Conservation (phyloP, 179 eudicot species). For the Patellifolia procumbens region DNA sequence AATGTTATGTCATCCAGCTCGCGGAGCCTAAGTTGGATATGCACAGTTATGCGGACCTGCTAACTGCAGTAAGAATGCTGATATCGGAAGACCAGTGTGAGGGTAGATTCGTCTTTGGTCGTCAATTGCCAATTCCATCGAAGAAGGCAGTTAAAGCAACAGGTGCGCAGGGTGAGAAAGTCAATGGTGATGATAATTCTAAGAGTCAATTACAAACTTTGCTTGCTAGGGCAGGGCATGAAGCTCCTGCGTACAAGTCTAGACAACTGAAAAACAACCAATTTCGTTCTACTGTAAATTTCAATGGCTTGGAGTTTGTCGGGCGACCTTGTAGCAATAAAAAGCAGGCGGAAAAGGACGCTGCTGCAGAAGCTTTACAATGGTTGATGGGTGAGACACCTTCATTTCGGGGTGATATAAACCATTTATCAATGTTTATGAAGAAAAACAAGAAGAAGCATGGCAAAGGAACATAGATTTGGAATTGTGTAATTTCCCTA, state of each 20-base stretch:
- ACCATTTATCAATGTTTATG: conserved; percentile 59
- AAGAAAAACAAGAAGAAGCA: conserved; percentile 62
- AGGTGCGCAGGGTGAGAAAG: conserved; percentile 18
- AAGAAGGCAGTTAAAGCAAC: conserved; percentile 41
- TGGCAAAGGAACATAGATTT: conserved; percentile 33
- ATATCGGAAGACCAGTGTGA: conserved; percentile 82
- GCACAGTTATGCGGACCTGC: conserved; percentile 46
- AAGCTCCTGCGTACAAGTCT: conserved; percentile 69
- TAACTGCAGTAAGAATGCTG: conserved; percentile 64
- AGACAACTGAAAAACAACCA: conserved; percentile 61
- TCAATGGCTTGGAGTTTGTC: conserved; percentile 75
- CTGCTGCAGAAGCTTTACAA: conserved; percentile 74
- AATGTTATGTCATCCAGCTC: conserved; percentile 48
- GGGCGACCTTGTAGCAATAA: conserved; percentile 77
- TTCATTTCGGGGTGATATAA: conserved; percentile 49
- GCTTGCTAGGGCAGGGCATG: conserved; percentile 78
- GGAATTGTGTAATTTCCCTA: neutral
- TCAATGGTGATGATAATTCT: conserved; percentile 57
- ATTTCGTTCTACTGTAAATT: conserved; percentile 60
- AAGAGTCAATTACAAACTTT: conserved; percentile 75
- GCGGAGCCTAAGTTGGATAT: conserved; percentile 56
- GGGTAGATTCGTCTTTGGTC: conserved; percentile 83
- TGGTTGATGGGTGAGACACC: conserved; percentile 81
- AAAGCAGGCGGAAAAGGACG: conserved; percentile 87
- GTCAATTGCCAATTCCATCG: conserved; percentile 49